A percentile compares a stretch with the other conserved stretches of the same genome.
phyloP scores from a whole-genome alignment of 176 grass and related monocot genomes.

The Bonia amplexicaulis region DNA sequence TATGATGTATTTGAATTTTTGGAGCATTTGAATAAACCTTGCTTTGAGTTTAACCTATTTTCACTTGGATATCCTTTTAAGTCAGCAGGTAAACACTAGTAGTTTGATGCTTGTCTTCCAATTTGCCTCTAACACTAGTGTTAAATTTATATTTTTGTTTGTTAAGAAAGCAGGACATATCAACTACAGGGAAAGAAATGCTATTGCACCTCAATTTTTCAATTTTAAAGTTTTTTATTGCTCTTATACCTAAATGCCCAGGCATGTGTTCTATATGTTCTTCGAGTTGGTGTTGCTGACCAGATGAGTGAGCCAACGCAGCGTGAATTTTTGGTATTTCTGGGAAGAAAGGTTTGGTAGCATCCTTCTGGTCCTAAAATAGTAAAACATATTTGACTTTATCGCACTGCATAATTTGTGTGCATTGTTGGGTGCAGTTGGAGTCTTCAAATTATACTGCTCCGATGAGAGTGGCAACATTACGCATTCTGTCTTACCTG shows the following conservation, averaged over 20 bases:
- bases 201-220: background rate
- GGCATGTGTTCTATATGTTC: conserved; percentile 93
- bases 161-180: conserved; percentile 14
- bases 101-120: background rate
- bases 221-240: conserved; percentile 31
- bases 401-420: background rate
- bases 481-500: conserved; percentile 89
- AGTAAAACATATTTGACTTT: background rate
- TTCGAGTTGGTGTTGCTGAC: conserved; percentile 87
- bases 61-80: background rate
- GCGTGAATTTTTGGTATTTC: conserved; percentile 78
- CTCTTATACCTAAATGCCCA: conserved; percentile 44
- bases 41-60: background rate
- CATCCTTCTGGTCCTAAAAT: conserved; percentile 22
- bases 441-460: conserved; percentile 78
- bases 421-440: conserved; percentile 54
- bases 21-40: background rate
- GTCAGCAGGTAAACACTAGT: background rate
- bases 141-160: conserved; percentile 13
- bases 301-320: conserved; percentile 88
- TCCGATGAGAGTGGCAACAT: conserved; percentile 60
- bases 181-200: conserved; percentile 1
- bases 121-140: background rate
- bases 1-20: background rate
- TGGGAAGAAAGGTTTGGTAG: conserved; percentile 74